Evolutionary conservation across 2,329 filamentous ascomycete species (phyloP), one percentile per base, ranked within the genome.

Genomic region (Xylaria arbuscula): DNA sequence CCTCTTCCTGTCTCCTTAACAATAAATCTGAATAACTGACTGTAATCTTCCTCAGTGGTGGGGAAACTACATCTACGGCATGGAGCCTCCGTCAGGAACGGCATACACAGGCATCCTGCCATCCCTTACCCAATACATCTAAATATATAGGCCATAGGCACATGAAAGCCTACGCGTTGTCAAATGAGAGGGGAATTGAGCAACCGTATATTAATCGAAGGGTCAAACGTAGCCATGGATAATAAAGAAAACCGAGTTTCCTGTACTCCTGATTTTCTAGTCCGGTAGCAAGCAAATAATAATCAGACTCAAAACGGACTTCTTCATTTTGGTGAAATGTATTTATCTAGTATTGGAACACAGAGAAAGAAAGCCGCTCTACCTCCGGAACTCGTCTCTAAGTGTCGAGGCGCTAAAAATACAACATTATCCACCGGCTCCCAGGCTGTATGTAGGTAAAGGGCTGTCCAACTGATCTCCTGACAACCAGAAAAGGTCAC

Each of bases 11-110:
- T 42, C 34, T 19, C 4, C 1, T 17, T 28, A 28, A 6, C 28
- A 34, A 47, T 6, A 28, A 19, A 48, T 22, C 10, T 10, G 5
- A 28, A 28, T 28, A 45, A 34, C 40, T 71, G 28, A 67, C 57
- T 61, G 13, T 38, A 42, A 17, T 38, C 11, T 11, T 24, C 9
- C 13, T 24, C 47, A 72, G 24, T 88, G 86, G 87, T 89, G 87
- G 87, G 82, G 77, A 9, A 75, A 82, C 51, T 77, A 77, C 69
- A 76, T 77, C 69, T 77, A 75, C 62, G 70, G 72, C 63, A 76
- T 76, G 66, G 76, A 78, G 68, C 76, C 76, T 3, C 75, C 75
- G 4, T 74, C 75, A 2, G 75, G 75, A 1, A 61, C 69, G 17
- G 76, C 75, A 7, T 77, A 74, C 45, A 76, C 72, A 2, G 72